Evolutionary conservation across 1,139 yeast genomes (phyloP).

Genomic region (Magnusiomyces ingens): DNA sequence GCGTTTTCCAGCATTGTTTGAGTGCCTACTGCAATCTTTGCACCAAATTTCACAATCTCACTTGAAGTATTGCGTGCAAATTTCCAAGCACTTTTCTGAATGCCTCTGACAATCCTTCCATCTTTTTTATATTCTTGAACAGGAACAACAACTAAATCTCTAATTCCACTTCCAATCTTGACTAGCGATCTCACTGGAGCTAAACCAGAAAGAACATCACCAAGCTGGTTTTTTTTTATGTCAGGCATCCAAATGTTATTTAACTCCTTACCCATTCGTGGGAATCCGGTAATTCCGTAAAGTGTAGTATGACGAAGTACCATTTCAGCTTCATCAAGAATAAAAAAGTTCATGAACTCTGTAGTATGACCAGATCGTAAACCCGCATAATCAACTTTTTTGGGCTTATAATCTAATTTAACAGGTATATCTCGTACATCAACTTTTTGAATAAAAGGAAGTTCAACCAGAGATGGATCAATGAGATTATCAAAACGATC

Average conservation of each 20-base stretch:
- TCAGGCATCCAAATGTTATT: conserved; percentile 81
- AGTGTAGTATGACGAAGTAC: conserved; percentile 53
- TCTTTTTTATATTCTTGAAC: conserved; percentile 66
- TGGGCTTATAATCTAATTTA: conserved; percentile 86
- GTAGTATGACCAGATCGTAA: conserved; percentile 78
- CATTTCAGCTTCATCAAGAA: conserved; percentile 77
- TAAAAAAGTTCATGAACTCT: conserved; percentile 82
- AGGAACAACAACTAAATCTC: conserved; percentile 67
- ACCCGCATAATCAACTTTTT: conserved; percentile 76
- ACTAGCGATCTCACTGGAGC: conserved; percentile 76
- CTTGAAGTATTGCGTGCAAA: conserved; percentile 77
- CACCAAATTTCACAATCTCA: conserved; percentile 76
- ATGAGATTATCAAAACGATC: conserved; percentile 51
- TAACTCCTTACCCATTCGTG: conserved; percentile 48
- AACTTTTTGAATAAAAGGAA: conserved; percentile 61
- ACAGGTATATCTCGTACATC: conserved; percentile 56
- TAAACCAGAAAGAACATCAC: conserved; percentile 74
- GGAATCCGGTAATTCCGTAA: conserved; percentile 73
- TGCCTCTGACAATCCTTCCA: conserved; percentile 59
- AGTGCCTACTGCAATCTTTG: conserved; percentile 81
- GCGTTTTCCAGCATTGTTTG: conserved; percentile 75
- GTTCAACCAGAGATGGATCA: conserved; percentile 44
- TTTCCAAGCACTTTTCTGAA: conserved; percentile 71
- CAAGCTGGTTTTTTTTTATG: conserved; percentile 68
- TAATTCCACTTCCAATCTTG: conserved; percentile 71